These are phyloP conservation scores for Yamadazyma dendronema DNA, from an alignment of 1,139 yeast genomes.

Conservation along the genomic window DNA sequence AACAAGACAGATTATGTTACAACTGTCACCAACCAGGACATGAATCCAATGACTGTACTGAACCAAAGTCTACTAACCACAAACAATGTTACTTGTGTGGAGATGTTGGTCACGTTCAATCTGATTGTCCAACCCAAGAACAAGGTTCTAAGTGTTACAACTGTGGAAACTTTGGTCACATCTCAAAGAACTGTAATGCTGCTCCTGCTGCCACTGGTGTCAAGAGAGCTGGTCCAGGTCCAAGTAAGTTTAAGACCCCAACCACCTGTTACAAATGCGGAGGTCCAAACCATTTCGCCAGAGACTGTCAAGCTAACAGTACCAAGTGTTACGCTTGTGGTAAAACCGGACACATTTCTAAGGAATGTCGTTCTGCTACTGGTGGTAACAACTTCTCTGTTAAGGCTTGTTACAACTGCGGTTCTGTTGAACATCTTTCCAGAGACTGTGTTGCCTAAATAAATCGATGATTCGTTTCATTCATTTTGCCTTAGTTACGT, in stretches of 20 bases:
- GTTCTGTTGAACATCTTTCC: conserved; percentile 36
- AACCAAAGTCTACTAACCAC: conserved; percentile 77
- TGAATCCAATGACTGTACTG: conserved; percentile 83
- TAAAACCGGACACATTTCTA: conserved; percentile 82
- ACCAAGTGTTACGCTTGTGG: conserved; percentile 94
- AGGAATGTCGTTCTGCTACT: conserved; percentile 63
- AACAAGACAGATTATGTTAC: conserved; percentile 84
- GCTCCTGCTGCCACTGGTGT: conserved; percentile 20
- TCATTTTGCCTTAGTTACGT: neutral
- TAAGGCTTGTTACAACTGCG: conserved; percentile 50
- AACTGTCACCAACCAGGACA: conserved; percentile 92
- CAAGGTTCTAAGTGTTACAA: conserved; percentile 52
- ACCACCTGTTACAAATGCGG: conserved; percentile 89
- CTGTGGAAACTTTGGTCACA: conserved; percentile 79
- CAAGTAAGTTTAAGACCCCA: conserved; percentile 8
- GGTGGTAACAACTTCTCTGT: conserved; percentile 38
- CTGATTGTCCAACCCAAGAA: conserved; percentile 58
- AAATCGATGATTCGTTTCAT: conserved; percentile 1
- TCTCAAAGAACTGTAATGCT: conserved; percentile 68
- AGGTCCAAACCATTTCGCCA: conserved; percentile 90
- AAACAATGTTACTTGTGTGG: conserved; percentile 92
- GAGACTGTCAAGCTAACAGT: conserved; percentile 76
- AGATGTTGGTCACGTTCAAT: conserved; percentile 67
- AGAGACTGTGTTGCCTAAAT: conserved; percentile 29
- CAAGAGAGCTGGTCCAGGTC: conserved; percentile 18